A percentile compares a stretch with the other conserved stretches of the same genome.
Evolutionary conservation across 2,329 filamentous ascomycete genomes (phyloP).

Genomic region (Penicillium digitatum): DNA sequence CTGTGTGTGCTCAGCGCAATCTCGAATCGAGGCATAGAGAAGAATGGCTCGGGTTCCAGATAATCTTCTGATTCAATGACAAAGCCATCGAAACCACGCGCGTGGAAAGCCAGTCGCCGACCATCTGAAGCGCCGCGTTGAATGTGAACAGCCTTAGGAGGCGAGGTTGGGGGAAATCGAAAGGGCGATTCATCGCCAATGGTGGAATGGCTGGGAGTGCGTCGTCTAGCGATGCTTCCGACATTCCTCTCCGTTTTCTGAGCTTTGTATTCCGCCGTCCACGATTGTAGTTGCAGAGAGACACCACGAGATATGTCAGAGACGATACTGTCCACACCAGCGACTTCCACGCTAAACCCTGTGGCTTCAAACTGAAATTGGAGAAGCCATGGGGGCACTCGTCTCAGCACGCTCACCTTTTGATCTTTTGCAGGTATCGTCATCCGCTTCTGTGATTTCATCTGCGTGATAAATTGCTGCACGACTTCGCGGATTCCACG

Average conservation of each 20-base stretch:
- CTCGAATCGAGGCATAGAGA: conserved; percentile 82
- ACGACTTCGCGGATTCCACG: conserved; percentile 90
- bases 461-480: conserved; percentile 69
- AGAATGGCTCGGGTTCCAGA: conserved; percentile 79
- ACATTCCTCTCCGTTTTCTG: conserved; percentile 63
- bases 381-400: conserved; percentile 76
- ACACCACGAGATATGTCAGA: conserved; percentile 78
- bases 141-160: conserved; percentile 41
- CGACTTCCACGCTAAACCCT: conserved; percentile 85
- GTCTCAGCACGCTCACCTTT: conserved; percentile 68
- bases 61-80: conserved; percentile 83
- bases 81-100: conserved; percentile 80
- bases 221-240: conserved; percentile 54
- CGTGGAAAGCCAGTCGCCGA: conserved; percentile 72
- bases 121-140: conserved; percentile 62
- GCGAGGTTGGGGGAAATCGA: conserved; percentile 51
- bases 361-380: conserved; percentile 80
- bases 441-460: conserved; percentile 59
- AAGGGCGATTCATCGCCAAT: conserved; percentile 61
- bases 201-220: conserved; percentile 67
- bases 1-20: conserved; percentile 78
- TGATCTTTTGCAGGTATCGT: conserved; percentile 47
- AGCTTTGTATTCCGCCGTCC: conserved; percentile 83
- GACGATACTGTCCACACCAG: conserved; percentile 78
- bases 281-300: conserved; percentile 79